Evolutionary conservation across 208 protist genomes (phyloP).

Genomic region (Novymonas esmeraldas): DNA sequence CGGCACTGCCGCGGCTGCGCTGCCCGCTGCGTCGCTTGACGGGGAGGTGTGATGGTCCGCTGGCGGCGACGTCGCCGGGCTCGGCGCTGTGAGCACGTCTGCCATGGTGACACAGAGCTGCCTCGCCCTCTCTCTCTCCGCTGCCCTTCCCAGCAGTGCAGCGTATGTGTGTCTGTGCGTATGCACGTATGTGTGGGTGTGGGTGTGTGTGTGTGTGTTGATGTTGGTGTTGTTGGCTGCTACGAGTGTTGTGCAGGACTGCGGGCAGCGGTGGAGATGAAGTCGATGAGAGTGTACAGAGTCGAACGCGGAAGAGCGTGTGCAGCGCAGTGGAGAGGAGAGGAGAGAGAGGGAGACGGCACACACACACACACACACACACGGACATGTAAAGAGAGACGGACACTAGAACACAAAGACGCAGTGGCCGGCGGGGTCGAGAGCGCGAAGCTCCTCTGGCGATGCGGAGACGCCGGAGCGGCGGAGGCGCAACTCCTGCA

Average conservation of each 20-base stretch:
- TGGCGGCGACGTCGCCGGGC: too few relatives aligned
- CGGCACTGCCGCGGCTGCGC: not conserved
- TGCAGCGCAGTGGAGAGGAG: not conserved
- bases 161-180: too few relatives aligned
- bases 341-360: not conserved
- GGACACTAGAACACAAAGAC: constrained; percentile 2
- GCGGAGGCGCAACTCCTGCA: constrained; percentile 11
- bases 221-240: not conserved
- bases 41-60: too few relatives aligned
- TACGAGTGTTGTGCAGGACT: not conserved
- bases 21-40: too few relatives aligned
- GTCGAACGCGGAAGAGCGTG: not conserved
- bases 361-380: not conserved
- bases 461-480: constrained; percentile 19
- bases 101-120: too few relatives aligned
- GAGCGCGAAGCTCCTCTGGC: constrained; percentile 19
- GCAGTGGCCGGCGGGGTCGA: constrained; percentile 17
- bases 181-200: not conserved
- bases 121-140: too few relatives aligned
- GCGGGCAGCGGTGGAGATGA: not conserved
- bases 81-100: too few relatives aligned
- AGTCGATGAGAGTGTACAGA: not conserved
- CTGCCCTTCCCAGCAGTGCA: too few relatives aligned
- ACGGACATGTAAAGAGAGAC: not conserved
- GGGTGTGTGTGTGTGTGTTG: not conserved